Evolutionary conservation across 2,329 filamentous ascomycete species (phyloP), one percentile per base, ranked within the genome.

Genomic region (Paradendryphiella salina): DNA sequence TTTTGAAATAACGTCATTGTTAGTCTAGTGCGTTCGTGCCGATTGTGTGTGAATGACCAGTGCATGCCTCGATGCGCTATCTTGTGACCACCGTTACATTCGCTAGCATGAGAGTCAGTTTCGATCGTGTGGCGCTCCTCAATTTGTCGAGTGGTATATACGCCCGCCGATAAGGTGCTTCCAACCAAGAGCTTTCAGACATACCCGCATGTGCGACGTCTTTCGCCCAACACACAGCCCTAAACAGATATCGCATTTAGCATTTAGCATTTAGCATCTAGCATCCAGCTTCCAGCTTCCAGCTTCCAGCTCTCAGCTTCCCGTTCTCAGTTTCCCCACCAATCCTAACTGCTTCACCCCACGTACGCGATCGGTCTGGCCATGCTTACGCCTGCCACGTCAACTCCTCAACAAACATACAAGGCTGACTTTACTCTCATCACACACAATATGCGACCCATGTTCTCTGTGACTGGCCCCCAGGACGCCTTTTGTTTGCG

Each of bases 401-500:
- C 18, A 32, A 40, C 21, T 13, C 14, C 10, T 14, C 23, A 26
- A 26, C 23, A 26, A 33, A 26, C 44, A 46, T 20, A 13, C 28
- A n/a, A 33, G 35, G 44, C 35, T 33, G 44, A 46, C 26, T 40
- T 21, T 15, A n/a, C 18, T 18, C 32, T n/a, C n/a, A 46, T 20
- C 34, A 18, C 26, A 14, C 44, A 36, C 36, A 47, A 34, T 23
- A 40, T 34, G 36, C 29, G 9, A 14, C 44, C 45, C 15, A 9
- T 13, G 29, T 40, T 10, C 17, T 18, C 18, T 39, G 36, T 23
- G 9, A 33, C 23, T 17, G n/a, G 18, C 29, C 36, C 44, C 29
- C 36, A 41, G 28, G 21, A 47, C 20, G 32, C 45, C 41, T 32
- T 34, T 17, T 20, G 9, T 26, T 28, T 21, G 11, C 23, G 23